Evolutionary conservation across 768 basidiomycete species (phyloP), one percentile per base, ranked within the genome.

Genomic region (Lactarius hatsudake): DNA sequence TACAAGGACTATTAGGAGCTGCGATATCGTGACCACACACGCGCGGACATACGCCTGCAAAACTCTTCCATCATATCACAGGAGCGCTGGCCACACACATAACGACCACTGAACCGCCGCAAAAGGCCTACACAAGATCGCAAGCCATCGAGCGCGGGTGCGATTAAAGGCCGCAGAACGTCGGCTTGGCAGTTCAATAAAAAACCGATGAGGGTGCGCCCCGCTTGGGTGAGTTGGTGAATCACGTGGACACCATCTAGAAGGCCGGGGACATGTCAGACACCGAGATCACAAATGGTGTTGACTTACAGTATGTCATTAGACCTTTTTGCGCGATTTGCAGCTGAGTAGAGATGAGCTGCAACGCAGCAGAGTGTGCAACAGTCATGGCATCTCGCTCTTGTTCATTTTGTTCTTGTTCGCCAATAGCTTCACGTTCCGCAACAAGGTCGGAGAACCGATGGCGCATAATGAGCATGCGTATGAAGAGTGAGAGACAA

Each of bases 41-140:
- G 4, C 36, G 36, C 10, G 76, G 69, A 89, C 93, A 78, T 75
- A 92, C 94, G 79, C 74, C 94, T 87, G 79, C 95, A 96, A 76
- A 96, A 95, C 76, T 96, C 95, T 74, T 96, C 94, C 84, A 97
- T 90, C 53, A 96, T 83, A 77, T 96, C 95, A 34, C 94, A 93
- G 56, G 91, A 93, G 61, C 95, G 81, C 53, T 94, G 84, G 2
- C 94, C 94, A 74, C 95, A 96, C 26, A 96, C 86, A 78, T 97
- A 97, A 56, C 94, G 84, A 69, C 91, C 92, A 71, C 93, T 94
- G 77, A 97, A 97, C 42, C 93, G 83, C 64, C 93, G 80, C 66
- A 96, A 78, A n/a, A 97, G 81, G 5, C 90, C 90, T 9, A 96
- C 91, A 73, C 94, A 96, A 4, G 91, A 93, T 55, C 93, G 84